Base-by-base conservation (phyloP, 345 rosid species). In the Lepidium africanum region DNA sequence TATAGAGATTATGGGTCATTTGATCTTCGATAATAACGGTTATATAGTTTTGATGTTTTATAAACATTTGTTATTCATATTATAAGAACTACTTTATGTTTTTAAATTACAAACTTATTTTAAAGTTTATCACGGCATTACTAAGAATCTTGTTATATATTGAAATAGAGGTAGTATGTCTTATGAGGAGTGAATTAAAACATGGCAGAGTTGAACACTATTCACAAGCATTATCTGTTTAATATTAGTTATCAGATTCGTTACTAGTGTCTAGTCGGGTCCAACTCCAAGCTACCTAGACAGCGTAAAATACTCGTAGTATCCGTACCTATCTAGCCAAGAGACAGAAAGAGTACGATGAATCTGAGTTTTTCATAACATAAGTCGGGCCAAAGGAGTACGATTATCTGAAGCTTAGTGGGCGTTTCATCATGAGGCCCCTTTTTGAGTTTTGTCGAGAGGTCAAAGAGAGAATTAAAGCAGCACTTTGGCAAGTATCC, bases 321-420 rank as follows among this genome's bases (percentile, higher is more conserved):
- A 53, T 33, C 9, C 21, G 9, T 9, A 52, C 19, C 19, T 9
- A 71, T 63, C 41, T 45, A 71, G 21, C 56, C 14, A 54, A 54
- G 49, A 71, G 57, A 71, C 49, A 45, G 30, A 53, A 49, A 21
- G 14, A 15, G 32, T 10, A 55, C 4, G 13, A 36, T 25, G 36
- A 45, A 23, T 36, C 45, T 63, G 40, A 27, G 32, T 13, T 16
- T 46, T 63, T 25, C 50, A 38, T 5, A n/a, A 17, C 63, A 38
- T 48, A 9, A 64, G 70, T 71, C 57, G 70, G 58, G 56, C 49
- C 48, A 72, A 63, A 46, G 76, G 55, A 70, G 76, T 72, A 63
- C 51, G 59, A 40, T 37, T 53, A 23, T 46, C 4, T 39, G 13
- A 43, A 30, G 0, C 8, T 62, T 17, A 10, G 7, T 70, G 16